Base-by-base conservation (phyloP, 2,329 filamentous ascomycete genomes). In the Thelonectria blattea region DNA sequence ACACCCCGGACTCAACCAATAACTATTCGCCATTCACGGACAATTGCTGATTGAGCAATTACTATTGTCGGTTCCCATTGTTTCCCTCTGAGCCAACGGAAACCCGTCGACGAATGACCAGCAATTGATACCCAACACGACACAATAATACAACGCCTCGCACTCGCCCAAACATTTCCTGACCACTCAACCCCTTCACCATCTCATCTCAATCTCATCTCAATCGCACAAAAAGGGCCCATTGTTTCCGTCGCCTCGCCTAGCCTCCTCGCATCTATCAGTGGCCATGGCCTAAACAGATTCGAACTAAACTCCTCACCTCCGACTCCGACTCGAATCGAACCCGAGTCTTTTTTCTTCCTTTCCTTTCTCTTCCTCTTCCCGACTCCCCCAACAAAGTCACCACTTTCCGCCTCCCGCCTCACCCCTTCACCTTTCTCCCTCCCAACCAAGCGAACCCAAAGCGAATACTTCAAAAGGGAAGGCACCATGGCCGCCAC, bases 401-500 rank as follows among this genome's bases (percentile, higher is more conserved):
- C 27, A 7, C 34, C 4, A 3, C 34, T 37, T 12, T 37, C 7
- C 20, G 49, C 43, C 32, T n/a, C 34, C 27, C 45, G 34, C 24
- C 32, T 53, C 39, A 52, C 60, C 42, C 12, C 43, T 53, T 47
- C 15, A 12, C 27, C 45, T 17, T 27, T 15, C 15, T n/a, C 45
- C 22, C 20, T 3, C 22, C 11, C 45, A 15, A 30, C 27, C 42
- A 2, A n/a, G 20, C 42, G n/a, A n/a, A n/a, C n/a, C n/a, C n/a
- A n/a, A n/a, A n/a, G 22, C 22, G 22, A 24, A 24, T 24, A 30
- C 27, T 30, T 9, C 27, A 66, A 45, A n/a, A 37, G 12, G 34
- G 32, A 42, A 50, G 20, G 55, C 52, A 52, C 24, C 27, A 74
- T 74, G 72, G 72, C 72, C 34, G 72, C 72, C 56, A 74, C 72